A percentile compares a stretch with the other conserved stretches of the same genome.
Conservation (phyloP, 2,329 filamentous ascomycete genomes). For the Anthostomella pinea region DNA sequence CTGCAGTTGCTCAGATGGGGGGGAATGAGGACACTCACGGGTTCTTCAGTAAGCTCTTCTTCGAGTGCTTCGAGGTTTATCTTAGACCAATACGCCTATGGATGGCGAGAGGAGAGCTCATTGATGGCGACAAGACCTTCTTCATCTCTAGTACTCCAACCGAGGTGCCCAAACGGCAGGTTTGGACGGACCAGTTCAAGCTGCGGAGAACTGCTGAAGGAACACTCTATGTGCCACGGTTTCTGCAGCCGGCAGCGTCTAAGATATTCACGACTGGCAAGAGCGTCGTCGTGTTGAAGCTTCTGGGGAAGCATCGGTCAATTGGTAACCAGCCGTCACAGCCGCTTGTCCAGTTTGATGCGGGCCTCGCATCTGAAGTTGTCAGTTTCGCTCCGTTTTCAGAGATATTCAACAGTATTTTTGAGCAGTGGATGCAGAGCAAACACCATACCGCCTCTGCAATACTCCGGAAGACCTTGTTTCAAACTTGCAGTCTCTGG, state of each 20-base stretch:
- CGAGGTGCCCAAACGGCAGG: slow-evolving; percentile 56
- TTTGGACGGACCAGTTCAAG: slow-evolving; percentile 76
- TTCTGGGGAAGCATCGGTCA: slow-evolving; percentile 56
- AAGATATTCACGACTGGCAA: slow-evolving; percentile 87
- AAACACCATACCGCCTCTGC: slow-evolving; percentile 69
- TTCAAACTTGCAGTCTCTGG: slow-evolving; percentile 66
- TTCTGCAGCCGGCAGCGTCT: slow-evolving; percentile 65
- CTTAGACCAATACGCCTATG: slow-evolving; percentile 75
- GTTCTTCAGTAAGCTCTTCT: slow-evolving; percentile 67
- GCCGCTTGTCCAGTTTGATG: slow-evolving; percentile 53
- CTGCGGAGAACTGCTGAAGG: slow-evolving; percentile 61
- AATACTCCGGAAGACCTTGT: slow-evolving; percentile 63
- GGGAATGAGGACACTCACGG: slow-evolving; percentile 61
- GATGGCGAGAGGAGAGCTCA: slow-evolving; percentile 77
- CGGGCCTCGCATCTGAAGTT: slow-evolving; percentile 47
- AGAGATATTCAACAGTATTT: slow-evolving; percentile 68
- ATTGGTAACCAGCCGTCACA: slow-evolving; percentile 35
- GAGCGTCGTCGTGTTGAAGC: slow-evolving; percentile 78
- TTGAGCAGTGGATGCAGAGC: slow-evolving; percentile 73
- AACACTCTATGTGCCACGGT: slow-evolving; percentile 66
- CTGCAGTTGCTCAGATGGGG: slow-evolving; percentile 66
- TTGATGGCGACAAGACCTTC: slow-evolving; percentile 65
- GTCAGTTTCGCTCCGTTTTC: slow-evolving; percentile 64
- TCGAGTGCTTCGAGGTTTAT: slow-evolving; percentile 80
- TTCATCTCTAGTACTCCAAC: slow-evolving; percentile 65